phyloP scores from a whole-genome alignment of 1,284 basidiomycete species.

The Mycosarcoma mackinlayi region DNA sequence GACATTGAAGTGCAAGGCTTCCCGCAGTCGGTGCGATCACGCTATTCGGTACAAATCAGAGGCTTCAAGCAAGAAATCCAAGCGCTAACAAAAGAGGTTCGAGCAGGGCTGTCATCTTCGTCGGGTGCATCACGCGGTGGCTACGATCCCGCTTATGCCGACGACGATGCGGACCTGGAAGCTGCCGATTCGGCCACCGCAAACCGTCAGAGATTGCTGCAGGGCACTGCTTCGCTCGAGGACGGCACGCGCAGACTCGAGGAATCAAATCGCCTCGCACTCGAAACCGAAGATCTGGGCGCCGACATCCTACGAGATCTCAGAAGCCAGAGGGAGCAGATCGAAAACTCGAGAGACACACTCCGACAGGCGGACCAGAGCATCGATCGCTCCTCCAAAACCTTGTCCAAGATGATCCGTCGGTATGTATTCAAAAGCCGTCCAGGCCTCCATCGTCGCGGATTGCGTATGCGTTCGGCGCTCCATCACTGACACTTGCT shows the following conservation, averaged over 20 bases:
- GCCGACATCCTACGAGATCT: constrained; percentile 90
- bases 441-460: background rate
- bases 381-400: constrained; percentile 74
- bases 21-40: constrained; percentile 73
- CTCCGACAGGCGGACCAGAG: constrained; percentile 73
- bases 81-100: constrained; percentile 49
- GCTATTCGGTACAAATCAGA: constrained; percentile 55
- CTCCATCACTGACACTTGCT: constrained; percentile 9
- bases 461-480: no score
- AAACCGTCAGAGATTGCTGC: constrained; percentile 70
- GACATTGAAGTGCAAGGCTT: constrained; percentile 98
- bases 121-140: constrained; percentile 13
- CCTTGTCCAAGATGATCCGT: constrained; percentile 75
- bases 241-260: constrained; percentile 76
- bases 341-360: constrained; percentile 91
- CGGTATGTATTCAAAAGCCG: constrained; percentile 69
- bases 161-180: constrained; percentile 52
- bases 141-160: constrained; percentile 30
- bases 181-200: constrained; percentile 37
- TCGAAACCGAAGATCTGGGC: constrained; percentile 96
- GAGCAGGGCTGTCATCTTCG: constrained; percentile 22
- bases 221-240: constrained; percentile 69
- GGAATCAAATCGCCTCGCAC: constrained; percentile 88
- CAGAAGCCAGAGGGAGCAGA: constrained; percentile 89
- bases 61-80: constrained; percentile 55